Evolutionary conservation across 106 monocot species (phyloP), one percentile per base, ranked within the genome.

Genomic region (Dactylorhiza incarnata): DNA sequence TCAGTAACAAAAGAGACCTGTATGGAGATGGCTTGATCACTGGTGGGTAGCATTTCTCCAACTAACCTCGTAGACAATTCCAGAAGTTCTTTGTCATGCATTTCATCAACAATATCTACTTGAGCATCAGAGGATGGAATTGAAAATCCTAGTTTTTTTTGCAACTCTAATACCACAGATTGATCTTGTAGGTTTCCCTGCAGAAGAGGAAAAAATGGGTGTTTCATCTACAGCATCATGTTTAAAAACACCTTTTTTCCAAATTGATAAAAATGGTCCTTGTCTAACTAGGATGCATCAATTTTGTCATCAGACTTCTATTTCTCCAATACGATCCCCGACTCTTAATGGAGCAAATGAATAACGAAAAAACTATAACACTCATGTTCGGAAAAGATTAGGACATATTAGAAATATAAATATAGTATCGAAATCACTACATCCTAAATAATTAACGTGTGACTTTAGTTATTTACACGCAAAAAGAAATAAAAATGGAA

Each of bases 1-100:
- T 12, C 37, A 44, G 13, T 20, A 50, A 70, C 29, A 74, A n/a
- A 48, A 81, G 65, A 17, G 68, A 93, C 95, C 86, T 93, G 85
- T 78, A 93, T 83, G 59, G 82, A 69, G 67, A 81, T 68, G 75
- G 63, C 22, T 75, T 76, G 83, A 62, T 91, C 87, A 13, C 79
- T 72, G 9, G 82, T 78, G 11, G 87, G 84, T 49, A 84, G 74
- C 25, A 83, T 63, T 76, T 93, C 88, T 71, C 88, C 90, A 78
- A 68, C 46, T 76, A 90, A 82, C 48, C 76, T 85, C 68, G 85
- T 78, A 55, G 94, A 82, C 19, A 94, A 83, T 61, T 91, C 89
- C 74, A 87, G 52, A 63, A 94, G 86, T 78, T 89, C 91, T 79
- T 88, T 88, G 71, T 91, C 91, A 73, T 84, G 81, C 37, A 67